Conservation (phyloP, 1,284 basidiomycete species). For the Trichosporon sp. region DNA sequence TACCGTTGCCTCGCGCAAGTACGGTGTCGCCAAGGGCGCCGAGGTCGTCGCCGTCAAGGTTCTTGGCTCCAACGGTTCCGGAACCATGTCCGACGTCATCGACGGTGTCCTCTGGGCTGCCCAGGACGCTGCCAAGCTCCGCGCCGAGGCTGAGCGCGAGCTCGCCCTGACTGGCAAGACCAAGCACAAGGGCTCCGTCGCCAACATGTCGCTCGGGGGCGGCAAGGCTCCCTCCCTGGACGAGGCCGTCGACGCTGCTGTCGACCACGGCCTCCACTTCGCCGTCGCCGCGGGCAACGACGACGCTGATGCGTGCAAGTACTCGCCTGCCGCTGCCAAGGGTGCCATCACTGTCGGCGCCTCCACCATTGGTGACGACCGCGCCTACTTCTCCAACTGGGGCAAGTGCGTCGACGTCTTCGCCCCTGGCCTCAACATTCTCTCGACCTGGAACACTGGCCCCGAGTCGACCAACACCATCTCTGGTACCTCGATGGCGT, state of each 20-base stretch:
- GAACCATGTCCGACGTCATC: constrained; percentile 94
- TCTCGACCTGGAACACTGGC: constrained; percentile 68
- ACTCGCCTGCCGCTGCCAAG: constrained; percentile 71
- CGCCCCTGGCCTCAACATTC: constrained; percentile 74
- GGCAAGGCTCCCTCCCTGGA: constrained; percentile 88
- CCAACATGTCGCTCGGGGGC: constrained; percentile 97
- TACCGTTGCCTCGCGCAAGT: constrained; percentile 70
- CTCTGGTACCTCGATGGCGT: constrained; percentile 58
- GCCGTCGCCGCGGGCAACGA: constrained; percentile 84
- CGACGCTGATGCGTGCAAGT: constrained; percentile 63
- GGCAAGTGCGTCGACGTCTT: constrained; percentile 77
- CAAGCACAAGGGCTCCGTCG: constrained; percentile 88
- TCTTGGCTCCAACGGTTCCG: constrained; percentile 84
- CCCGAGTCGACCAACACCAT: constrained; percentile 61
- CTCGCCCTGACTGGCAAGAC: constrained; percentile 62
- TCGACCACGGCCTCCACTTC: constrained; percentile 81
- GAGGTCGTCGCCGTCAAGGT: constrained; percentile 94
- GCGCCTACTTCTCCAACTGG: constrained; percentile 83
- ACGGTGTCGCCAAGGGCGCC: constrained; percentile 93
- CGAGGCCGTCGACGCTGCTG: constrained; percentile 77
- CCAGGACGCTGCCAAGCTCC: constrained; percentile 57
- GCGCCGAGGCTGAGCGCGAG: constrained; percentile 61
- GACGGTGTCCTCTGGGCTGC: constrained; percentile 81
- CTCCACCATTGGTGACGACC: constrained; percentile 70
- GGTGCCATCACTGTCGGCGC: constrained; percentile 82